These are phyloP conservation scores for Mortierella sp. DNA, from an alignment of 371 early-diverging fungal species.

Conservation along the genomic window DNA sequence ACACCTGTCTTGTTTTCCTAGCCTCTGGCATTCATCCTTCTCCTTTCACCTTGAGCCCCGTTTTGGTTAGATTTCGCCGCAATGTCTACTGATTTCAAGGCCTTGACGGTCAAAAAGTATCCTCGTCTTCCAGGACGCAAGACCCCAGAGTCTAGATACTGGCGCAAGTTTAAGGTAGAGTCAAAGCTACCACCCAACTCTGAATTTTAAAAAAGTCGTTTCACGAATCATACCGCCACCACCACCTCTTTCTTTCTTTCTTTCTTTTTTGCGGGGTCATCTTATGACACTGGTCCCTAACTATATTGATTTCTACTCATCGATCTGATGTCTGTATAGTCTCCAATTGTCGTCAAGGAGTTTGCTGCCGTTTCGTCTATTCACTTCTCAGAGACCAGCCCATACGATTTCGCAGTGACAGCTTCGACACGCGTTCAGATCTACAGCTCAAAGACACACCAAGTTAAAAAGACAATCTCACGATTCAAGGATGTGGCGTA, in stretches of 20 bases:
- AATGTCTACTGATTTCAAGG: conserved; percentile 69
- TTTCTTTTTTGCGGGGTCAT: not conserved
- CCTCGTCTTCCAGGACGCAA: conserved; percentile 65
- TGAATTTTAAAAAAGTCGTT: too few species aligned
- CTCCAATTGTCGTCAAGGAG: conserved; percentile 90
- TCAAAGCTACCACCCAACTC: not conserved
- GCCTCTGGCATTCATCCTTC: not conserved
- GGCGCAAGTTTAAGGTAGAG: conserved; percentile 85
- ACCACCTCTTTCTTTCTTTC: not conserved
- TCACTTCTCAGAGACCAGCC: conserved; percentile 86
- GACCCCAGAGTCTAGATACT: conserved; percentile 81
- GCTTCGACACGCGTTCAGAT: conserved; percentile 92
- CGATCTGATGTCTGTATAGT: conserved; percentile 56
- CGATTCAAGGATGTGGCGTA: conserved; percentile 92
- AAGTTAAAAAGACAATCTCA: conserved; percentile 88
- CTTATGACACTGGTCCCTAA: not conserved
- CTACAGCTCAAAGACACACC: conserved; percentile 85
- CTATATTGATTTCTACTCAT: not conserved
- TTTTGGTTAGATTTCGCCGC: not conserved
- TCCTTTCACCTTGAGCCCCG: not conserved
- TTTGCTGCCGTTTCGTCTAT: conserved; percentile 87
- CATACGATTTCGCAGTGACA: conserved; percentile 91
- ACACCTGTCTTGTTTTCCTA: not conserved
- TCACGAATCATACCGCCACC: not conserved
- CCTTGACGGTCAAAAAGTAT: conserved; percentile 70